These are phyloP conservation scores for Ophiostoma australiae DNA, from an alignment of 2,329 filamentous ascomycete species.

Conservation along the genomic window DNA sequence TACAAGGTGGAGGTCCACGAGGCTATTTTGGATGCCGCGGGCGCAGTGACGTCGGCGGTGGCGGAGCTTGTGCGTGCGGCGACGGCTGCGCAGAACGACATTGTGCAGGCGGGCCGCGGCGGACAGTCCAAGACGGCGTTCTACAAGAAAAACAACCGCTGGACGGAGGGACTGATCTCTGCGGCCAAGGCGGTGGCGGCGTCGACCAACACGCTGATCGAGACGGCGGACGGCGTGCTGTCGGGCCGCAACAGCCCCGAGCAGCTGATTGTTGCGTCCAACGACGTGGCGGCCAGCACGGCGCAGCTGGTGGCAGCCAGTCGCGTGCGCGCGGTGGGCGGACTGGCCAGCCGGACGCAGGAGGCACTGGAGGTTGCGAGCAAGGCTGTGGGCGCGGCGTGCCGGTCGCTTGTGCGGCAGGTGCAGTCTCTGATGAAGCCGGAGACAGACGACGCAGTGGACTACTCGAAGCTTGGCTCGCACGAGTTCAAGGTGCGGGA, in stretches of 20 bases:
- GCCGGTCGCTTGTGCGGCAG: constrained; percentile 80
- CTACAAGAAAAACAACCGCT: constrained; percentile 99
- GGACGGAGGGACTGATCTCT: constrained; percentile 96
- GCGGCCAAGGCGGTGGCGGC: constrained; percentile 92
- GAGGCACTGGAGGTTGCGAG: constrained; percentile 84
- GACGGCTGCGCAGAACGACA: constrained; percentile 88
- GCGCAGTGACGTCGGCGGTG: constrained; percentile 90
- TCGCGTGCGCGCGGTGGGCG: constrained; percentile 75
- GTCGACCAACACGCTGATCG: constrained; percentile 93
- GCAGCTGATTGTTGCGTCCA: constrained; percentile 95
- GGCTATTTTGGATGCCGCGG: constrained; percentile 85
- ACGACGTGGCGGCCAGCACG: constrained; percentile 92
- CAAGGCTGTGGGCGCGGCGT: constrained; percentile 88
- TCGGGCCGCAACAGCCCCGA: constrained; percentile 88
- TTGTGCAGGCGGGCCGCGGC: constrained; percentile 87
- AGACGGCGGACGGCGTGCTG: constrained; percentile 94
- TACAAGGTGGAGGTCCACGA: constrained; percentile 97
- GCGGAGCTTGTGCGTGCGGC: constrained; percentile 92
- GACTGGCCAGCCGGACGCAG: constrained; percentile 96
- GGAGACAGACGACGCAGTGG: constrained; percentile 74
- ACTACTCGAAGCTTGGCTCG: constrained; percentile 80
- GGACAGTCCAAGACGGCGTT: constrained; percentile 85
- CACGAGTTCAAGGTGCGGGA: constrained; percentile 98
- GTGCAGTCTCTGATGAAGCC: constrained; percentile 93
- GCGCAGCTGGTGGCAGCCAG: constrained; percentile 94